These are phyloP conservation scores for Ottelia alismoides DNA, from an alignment of 106 monocot species.

Conservation along the genomic window DNA sequence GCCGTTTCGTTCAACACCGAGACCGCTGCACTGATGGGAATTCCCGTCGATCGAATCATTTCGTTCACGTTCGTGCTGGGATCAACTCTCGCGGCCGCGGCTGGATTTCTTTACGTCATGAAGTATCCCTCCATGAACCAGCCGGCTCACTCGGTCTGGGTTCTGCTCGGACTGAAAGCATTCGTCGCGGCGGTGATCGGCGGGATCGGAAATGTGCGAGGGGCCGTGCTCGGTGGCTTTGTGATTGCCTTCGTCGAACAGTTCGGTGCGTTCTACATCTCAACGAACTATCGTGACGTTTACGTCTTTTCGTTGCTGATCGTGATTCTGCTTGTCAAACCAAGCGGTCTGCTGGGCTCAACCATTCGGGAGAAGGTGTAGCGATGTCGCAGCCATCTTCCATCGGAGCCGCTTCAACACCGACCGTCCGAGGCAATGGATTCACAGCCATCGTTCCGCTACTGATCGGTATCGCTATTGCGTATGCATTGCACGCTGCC, in stretches of 20 bases:
- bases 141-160: neutral
- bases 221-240: neutral
- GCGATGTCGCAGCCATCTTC: neutral
- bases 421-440: neutral
- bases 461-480: neutral
- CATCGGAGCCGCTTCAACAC: neutral
- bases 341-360: neutral
- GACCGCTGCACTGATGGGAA: neutral
- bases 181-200: neutral
- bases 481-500: neutral
- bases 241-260: neutral
- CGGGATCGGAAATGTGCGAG: neutral
- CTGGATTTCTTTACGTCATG: neutral
- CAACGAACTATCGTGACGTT: neutral
- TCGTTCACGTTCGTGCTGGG: neutral
- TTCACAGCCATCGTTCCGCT: neutral
- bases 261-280: neutral
- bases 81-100: neutral
- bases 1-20: neutral
- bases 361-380: neutral
- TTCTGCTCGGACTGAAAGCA: neutral
- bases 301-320: neutral
- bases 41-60: neutral
- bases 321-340: neutral
- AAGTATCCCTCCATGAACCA: neutral